Percentiles rank a stretch among this genome's conserved stretches.
Conservation (phyloP, 495 filamentous ascomycete genomes). For the Penicillium chermesinum region DNA sequence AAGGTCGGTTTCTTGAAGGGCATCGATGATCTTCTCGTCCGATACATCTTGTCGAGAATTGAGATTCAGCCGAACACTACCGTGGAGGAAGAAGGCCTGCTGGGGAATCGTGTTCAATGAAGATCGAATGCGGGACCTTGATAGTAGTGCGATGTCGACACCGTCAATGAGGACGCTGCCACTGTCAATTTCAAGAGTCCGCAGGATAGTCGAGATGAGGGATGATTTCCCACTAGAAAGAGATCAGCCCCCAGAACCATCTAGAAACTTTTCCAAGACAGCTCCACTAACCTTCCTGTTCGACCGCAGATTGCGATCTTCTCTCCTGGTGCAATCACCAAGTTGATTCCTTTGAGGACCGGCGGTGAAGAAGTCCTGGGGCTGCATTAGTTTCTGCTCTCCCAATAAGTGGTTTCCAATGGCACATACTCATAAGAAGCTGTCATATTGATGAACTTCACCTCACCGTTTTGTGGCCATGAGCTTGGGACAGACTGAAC, state of each 20-base stretch:
- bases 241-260: neutral
- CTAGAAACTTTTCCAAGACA: neutral
- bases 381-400: neutral
- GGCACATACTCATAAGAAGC: conserved; percentile 24
- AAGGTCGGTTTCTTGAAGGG: conserved; percentile 34
- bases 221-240: conserved; percentile 37
- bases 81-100: conserved; percentile 43
- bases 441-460: conserved; percentile 16
- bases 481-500: conserved; percentile 7
- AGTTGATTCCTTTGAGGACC: conserved; percentile 11
- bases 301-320: conserved; percentile 44
- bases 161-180: conserved; percentile 44
- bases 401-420: neutral
- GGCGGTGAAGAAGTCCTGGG: conserved; percentile 14
- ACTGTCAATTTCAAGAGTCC: conserved; percentile 28
- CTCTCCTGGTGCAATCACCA: conserved; percentile 25
- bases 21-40: conserved; percentile 35
- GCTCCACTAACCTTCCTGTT: conserved; percentile 32
- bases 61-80: conserved; percentile 41
- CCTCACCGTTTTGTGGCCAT: conserved; percentile 19
- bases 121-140: conserved; percentile 24
- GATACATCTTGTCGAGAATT: conserved; percentile 29
- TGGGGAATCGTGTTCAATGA: conserved; percentile 42
- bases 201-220: conserved; percentile 36
- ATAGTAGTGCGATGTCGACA: conserved; percentile 34